Percentiles rank a stretch among this genome's conserved stretches.
phyloP scores from a whole-genome alignment of 2,329 filamentous ascomycete species.

The Nigrospora osmanthi region DNA sequence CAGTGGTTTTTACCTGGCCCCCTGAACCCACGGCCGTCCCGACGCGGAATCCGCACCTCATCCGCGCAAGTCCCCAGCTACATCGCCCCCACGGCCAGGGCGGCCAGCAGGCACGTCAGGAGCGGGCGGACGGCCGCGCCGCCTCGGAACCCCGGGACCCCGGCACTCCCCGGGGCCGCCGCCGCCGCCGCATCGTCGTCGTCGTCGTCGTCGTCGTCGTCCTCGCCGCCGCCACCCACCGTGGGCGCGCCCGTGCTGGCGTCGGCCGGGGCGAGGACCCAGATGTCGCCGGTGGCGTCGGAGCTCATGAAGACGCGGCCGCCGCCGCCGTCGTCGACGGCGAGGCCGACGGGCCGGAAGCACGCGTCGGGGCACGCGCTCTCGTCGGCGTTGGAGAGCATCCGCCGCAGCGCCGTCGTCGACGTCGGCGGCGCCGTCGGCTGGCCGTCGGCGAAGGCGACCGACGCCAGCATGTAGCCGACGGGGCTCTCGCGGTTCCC shows the following conservation, averaged over 20 bases:
- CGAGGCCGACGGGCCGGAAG: conserved; percentile 55
- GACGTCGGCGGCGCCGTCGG: conserved; percentile 32
- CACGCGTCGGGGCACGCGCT: conserved; percentile 45
- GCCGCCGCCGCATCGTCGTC: no score
- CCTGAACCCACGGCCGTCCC: no score
- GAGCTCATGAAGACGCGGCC: conserved; percentile 8
- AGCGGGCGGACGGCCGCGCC: no score
- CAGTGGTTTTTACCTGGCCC: no score
- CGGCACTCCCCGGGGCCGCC: no score
- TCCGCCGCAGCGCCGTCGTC: conserved; percentile 35
- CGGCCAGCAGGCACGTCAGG: no score
- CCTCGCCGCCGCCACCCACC: neutral
- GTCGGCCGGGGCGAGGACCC: conserved; percentile 4
- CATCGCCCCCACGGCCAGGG: no score
- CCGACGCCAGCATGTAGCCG: conserved; percentile 36
- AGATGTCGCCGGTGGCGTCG: conserved; percentile 8
- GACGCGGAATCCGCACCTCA: no score
- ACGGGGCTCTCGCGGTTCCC: conserved; percentile 33
- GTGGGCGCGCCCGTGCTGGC: neutral
- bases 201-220: neutral
- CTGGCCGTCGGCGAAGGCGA: conserved; percentile 32
- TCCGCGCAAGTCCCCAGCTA: no score
- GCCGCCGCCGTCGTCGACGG: conserved; percentile 17
- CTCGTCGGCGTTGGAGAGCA: conserved; percentile 48
- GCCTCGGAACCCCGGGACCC: no score